These are phyloP conservation scores for Coemansia asiatica DNA, from an alignment of 192 early-diverging fungal genomes.

Conservation along the genomic window DNA sequence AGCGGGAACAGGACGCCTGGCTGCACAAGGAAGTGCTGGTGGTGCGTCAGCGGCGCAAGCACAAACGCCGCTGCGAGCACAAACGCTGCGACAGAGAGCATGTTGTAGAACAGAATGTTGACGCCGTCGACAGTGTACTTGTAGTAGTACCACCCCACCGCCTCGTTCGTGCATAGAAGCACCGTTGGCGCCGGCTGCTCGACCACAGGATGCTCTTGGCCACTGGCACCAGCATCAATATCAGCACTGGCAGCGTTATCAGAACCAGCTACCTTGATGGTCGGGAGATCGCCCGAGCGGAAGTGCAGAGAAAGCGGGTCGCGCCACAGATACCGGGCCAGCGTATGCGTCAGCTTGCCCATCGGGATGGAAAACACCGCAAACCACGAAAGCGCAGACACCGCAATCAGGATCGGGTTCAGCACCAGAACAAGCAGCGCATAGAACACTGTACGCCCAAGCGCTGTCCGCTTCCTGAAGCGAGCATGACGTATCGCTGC, in stretches of 20 bases:
- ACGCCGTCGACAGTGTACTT: conserved; percentile 95
- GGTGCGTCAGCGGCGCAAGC: conserved; percentile 57
- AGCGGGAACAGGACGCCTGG: conserved; percentile 68
- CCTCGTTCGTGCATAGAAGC: conserved; percentile 85
- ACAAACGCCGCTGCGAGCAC: conserved; percentile 80
- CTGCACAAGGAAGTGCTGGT: conserved; percentile 58
- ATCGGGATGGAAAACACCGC: conserved; percentile 88
- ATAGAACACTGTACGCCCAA: conserved; percentile 37
- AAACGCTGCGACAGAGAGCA: conserved; percentile 80
- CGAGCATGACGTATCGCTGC: conserved; percentile 14
- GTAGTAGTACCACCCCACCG: conserved; percentile 91
- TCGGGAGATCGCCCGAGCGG: conserved; percentile 60
- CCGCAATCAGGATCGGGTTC: conserved; percentile 76
- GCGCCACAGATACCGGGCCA: conserved; percentile 73
- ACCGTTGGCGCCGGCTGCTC: conserved; percentile 57
- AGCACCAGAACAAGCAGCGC: conserved; percentile 38
- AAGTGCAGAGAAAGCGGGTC: conserved; percentile 77
- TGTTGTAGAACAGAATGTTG: conserved; percentile 96
- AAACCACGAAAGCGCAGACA: conserved; percentile 80
- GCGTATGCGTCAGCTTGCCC: conserved; percentile 85
- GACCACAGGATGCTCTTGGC: conserved; percentile 1
- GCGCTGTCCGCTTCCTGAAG: conserved; percentile 28
- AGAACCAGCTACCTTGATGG: conserved; percentile 25
- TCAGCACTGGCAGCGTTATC: neutral
- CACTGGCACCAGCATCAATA: neutral